Base-by-base conservation (phyloP, 768 basidiomycete species). In the Trametopsis cervina region DNA sequence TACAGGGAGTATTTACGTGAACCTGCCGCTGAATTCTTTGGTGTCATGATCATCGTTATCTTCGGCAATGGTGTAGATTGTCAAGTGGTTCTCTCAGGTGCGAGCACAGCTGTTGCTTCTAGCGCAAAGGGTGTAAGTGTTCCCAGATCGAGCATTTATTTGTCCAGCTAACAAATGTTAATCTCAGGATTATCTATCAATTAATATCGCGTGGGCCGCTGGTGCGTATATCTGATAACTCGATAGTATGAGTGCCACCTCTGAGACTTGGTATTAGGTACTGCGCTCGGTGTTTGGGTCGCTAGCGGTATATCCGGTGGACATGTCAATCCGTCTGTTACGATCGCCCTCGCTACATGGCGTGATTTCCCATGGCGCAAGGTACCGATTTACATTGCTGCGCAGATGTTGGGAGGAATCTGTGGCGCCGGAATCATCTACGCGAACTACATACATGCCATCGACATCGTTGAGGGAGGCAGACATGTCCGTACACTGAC, bases 291-390 rank as follows among this genome's bases (percentile, higher is more conserved):
- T 25, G 83, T 82, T 9, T 87, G 81, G 82, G 71, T 79, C 2
- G 73, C 74, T 18, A 74, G 73, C 42, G 79, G 80, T 40, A 73
- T 85, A 48, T 85, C 85, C 40, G 85, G 83, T 4, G 85, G 83
- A 23, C 85, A 89, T 49, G 61, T 69, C 46, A 69, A 69, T 42
- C 67, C 68, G 12, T 65, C 68, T 2, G 66, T 89, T 21, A 91
- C 89, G 15, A 63, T 91, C 42, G 73, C 79, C 12, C 58, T 89
- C 39, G 85, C 84, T 3, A 69, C 77, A 2, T 80, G 80, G 62
- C 78, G 88, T 53, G 74, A 72, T 40, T 89, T 91, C 64, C 85
- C 89, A 0, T 85, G 85, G 83, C 74, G 72, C 54, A 90, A 90
- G 60, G 89, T 89, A 0, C 89, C 89, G 0, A 72, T 56, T 18